Base-by-base conservation (phyloP, 2,329 filamentous ascomycete genomes). In the Dothiorella sarmentorum region DNA sequence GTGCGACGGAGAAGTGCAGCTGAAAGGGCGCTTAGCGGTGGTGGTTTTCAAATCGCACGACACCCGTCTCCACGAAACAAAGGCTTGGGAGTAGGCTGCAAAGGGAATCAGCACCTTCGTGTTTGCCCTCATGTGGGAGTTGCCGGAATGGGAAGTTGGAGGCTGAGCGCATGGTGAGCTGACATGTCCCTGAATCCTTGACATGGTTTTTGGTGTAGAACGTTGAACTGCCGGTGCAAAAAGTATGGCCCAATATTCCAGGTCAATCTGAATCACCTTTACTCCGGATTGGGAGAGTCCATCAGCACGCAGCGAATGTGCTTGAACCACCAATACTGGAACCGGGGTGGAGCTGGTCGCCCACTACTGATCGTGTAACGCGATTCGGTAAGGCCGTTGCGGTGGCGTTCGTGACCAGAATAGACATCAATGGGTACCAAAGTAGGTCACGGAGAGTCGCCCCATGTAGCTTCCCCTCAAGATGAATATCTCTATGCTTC, bases 1-100 rank as follows among this genome's bases (percentile, higher is more conserved):
- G 49, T 53, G 35, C 49, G 24, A 53, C 49, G n/a, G 9, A 18
- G 20, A 11, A 15, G 49, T 20, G 49, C 49, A 53, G 49, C 33
- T 40, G 49, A 17, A n/a, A 27, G 49, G 49, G 49, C 49, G 49
- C 49, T 53, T 53, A 53, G 49, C 35, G 33, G 49, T 35, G 49
- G 49, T 9, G 24, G 11, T 29, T 40, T 40, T 10, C 6, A 26
- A 20, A 40, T 29, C 35, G 10, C 22, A 40, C 24, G 17, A 11
- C 18, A 31, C 13, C n/a, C 35, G n/a, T n/a, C n/a, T n/a, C 29
- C 49, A 42, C 29, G 29, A 49, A 5, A 22, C 31, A 20, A 24
- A 20, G n/a, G 20, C 17, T 10, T 26, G 6, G 17, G 44, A 4
- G 13, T 22, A 33, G 27, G 27, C 27, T 51, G 45, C 18, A n/a